Evolutionary conservation across 495 filamentous ascomycete genomes (phyloP).

Genomic region (Annulohypoxylon nitens): DNA sequence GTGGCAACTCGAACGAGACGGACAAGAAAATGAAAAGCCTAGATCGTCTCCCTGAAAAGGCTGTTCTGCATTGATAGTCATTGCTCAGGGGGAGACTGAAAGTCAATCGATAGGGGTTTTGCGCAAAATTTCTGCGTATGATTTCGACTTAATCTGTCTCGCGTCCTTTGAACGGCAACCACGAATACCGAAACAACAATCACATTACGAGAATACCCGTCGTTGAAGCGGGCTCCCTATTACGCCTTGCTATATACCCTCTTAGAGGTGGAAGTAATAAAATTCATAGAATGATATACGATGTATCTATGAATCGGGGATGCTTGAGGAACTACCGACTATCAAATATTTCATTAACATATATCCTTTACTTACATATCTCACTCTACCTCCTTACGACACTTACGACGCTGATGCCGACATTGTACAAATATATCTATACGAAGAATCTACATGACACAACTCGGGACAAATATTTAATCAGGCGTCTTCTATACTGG

Average conservation of each 20-base stretch:
- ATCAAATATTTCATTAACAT: slow-evolving; percentile 2
- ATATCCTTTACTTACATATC: not conserved
- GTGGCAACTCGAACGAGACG: slow-evolving; percentile 59
- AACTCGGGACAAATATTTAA: slow-evolving; percentile 21
- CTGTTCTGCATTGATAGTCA: not conserved
- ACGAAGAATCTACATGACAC: slow-evolving; percentile 32
- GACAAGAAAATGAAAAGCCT: slow-evolving; percentile 51
- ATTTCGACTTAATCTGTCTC: not conserved
- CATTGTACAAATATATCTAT: slow-evolving; percentile 43
- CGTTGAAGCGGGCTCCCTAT: not conserved
- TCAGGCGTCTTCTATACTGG: slow-evolving; percentile 33
- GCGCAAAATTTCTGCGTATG: not conserved
- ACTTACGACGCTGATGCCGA: slow-evolving; percentile 42
- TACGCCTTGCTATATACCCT: not conserved
- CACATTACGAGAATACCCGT: not conserved
- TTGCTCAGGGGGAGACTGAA: not conserved
- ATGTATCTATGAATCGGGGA: not conserved
- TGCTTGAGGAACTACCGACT: not conserved
- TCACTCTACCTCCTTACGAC: slow-evolving; percentile 25
- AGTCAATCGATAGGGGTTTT: not conserved
- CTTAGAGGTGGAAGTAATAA: not conserved
- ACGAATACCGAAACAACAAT: not conserved
- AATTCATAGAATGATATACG: not conserved
- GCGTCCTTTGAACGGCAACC: not conserved
- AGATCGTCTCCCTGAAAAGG: slow-evolving; percentile 4